Conservation (phyloP, 1,284 basidiomycete genomes). For the Porogramme epimiltina region DNA sequence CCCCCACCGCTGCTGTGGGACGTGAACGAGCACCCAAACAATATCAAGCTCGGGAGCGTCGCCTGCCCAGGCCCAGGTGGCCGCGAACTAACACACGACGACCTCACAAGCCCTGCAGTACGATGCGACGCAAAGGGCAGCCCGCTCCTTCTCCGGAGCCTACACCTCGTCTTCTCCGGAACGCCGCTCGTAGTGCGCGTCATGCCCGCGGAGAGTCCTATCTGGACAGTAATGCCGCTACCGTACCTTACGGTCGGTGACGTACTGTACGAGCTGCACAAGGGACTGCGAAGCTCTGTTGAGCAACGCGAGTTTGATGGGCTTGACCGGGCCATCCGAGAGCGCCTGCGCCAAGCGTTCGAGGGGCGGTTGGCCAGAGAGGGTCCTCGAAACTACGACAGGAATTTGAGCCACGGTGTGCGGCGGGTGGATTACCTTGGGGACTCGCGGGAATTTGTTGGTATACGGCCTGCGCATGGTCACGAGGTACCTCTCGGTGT, state of each 20-base stretch:
- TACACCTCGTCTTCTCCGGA: constrained; percentile 12
- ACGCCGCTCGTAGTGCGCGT: constrained; percentile 15
- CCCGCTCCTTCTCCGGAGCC: constrained; percentile 6
- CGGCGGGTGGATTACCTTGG: constrained; percentile 25
- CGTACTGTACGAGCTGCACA: constrained; percentile 19
- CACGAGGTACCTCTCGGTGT: constrained; percentile 2
- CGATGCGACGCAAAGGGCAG: constrained; percentile 10
- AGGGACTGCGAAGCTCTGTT: constrained; percentile 15
- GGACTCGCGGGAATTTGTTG: constrained; percentile 16
- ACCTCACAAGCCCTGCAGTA: constrained; percentile 15
- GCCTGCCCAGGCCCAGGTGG: background rate
- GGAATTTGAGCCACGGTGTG: constrained; percentile 19
- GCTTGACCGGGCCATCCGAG: constrained; percentile 6
- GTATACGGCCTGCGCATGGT: constrained; percentile 10
- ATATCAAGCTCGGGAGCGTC: constrained; percentile 15
- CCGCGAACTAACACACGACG: constrained; percentile 4
- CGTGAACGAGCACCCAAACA: constrained; percentile 11
- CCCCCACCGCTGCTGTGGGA: constrained; percentile 17
- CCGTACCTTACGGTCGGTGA: constrained; percentile 24
- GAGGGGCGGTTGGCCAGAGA: constrained; percentile 6
- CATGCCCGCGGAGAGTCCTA: constrained; percentile 6
- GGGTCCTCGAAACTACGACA: constrained; percentile 14
- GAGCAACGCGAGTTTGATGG: constrained; percentile 6
- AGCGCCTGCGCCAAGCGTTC: constrained; percentile 16
- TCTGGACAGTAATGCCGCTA: constrained; percentile 13